phyloP scores from a whole-genome alignment of 768 basidiomycete genomes.

The Pholiota molesta region DNA sequence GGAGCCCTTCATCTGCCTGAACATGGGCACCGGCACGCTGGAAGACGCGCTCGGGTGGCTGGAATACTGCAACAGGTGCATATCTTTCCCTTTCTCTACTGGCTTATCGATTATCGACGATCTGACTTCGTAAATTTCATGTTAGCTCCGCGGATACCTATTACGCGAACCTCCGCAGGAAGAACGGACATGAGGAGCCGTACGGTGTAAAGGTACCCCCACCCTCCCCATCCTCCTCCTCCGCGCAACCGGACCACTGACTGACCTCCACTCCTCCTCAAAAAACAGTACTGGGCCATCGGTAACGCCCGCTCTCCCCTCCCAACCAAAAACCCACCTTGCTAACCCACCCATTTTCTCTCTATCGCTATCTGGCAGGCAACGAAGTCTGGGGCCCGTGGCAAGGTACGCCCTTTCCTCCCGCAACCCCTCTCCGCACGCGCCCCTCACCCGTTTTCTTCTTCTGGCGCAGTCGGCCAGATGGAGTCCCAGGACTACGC shows the following conservation, averaged over 20 bases:
- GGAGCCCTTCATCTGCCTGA: conserved; percentile 63
- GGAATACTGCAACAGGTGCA: conserved; percentile 62
- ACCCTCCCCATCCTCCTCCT: too few relatives aligned
- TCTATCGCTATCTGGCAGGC: conserved; percentile 30
- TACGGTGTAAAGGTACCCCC: conserved; percentile 46
- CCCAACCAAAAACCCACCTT: too few relatives aligned
- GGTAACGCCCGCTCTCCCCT: too few relatives aligned
- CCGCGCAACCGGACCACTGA: too few relatives aligned
- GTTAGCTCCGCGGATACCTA: conserved; percentile 40
- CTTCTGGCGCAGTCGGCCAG: conserved; percentile 50
- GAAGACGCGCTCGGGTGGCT: conserved; percentile 64
- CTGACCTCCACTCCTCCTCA: neutral
- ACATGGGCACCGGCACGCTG: conserved; percentile 67
- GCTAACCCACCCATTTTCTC: too few relatives aligned
- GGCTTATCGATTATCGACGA: too few relatives aligned
- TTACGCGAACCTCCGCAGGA: conserved; percentile 61
- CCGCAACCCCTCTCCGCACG: neutral
- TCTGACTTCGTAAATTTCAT: neutral
- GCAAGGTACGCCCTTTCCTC: conserved; percentile 36
- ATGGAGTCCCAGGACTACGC: conserved; percentile 58
- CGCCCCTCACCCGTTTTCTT: too few relatives aligned
- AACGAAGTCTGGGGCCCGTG: conserved; percentile 63
- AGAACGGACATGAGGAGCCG: conserved; percentile 58
- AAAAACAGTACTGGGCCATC: conserved; percentile 37
- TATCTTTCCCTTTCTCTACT: neutral